phyloP scores from a whole-genome alignment of 1,284 basidiomycete species.

The Kalmanozyma brasiliensis region DNA sequence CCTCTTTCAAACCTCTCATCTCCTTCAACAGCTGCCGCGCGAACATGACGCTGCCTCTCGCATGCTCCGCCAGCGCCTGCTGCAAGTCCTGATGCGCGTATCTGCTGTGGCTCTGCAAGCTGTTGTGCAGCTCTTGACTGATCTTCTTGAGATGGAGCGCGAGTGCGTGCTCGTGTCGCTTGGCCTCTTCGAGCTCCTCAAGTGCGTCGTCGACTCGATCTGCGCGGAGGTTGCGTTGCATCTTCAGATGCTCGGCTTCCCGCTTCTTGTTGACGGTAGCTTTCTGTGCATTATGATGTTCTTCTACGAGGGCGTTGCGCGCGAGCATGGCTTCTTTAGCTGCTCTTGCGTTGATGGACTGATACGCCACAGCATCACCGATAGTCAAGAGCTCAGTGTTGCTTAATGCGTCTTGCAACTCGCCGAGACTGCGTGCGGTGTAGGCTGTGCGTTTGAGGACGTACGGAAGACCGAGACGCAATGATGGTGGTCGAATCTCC shows the following conservation, averaged over 20 bases:
- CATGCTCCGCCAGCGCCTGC: constrained; percentile 53
- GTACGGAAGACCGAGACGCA: constrained; percentile 40
- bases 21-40: constrained; percentile 36
- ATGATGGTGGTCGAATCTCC: constrained; percentile 37
- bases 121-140: constrained; percentile 44
- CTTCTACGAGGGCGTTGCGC: constrained; percentile 62
- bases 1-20: constrained; percentile 37
- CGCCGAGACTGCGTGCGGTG: constrained; percentile 34
- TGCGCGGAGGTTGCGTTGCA: constrained; percentile 34
- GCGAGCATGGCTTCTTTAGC: constrained; percentile 61
- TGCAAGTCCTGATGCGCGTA: constrained; percentile 62
- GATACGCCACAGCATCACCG: constrained; percentile 56
- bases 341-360: constrained; percentile 58
- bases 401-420: constrained; percentile 41
- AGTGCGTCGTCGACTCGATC: constrained; percentile 58
- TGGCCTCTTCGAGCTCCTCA: constrained; percentile 58
- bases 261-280: constrained; percentile 51
- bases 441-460: constrained; percentile 42
- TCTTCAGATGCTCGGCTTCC: constrained; percentile 55
- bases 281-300: constrained; percentile 57
- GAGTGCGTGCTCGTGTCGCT: constrained; percentile 50
- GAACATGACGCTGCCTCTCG: constrained; percentile 49
- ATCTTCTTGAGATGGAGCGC: constrained; percentile 49
- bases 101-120: constrained; percentile 55
- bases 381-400: constrained; percentile 51